phyloP scores from a whole-genome alignment of 306 rosid genomes.

The Trifolium repens region DNA sequence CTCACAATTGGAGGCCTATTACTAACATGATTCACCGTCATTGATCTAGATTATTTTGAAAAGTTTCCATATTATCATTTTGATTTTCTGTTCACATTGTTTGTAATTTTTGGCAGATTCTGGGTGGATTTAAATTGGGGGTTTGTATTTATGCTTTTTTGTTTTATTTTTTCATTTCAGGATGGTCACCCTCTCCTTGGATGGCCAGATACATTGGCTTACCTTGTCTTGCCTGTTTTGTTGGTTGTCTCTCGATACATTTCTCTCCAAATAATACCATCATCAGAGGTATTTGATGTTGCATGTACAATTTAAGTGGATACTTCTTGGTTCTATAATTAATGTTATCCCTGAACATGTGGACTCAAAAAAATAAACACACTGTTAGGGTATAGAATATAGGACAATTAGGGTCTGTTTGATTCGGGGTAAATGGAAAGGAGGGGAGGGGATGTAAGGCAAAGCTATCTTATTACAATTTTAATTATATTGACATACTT shows the following conservation, averaged over 20 bases:
- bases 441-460: no score
- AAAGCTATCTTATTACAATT: no score
- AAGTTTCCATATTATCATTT: conserved; percentile 18
- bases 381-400: no score
- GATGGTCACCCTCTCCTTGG: conserved; percentile 99
- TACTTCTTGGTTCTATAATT: conserved; percentile 28
- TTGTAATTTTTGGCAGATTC: conserved; percentile 14
- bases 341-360: conserved; percentile 16
- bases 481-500: no score
- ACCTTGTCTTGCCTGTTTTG: conserved; percentile 89
- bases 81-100: conserved; percentile 14
- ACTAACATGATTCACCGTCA: not conserved
- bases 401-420: no score
- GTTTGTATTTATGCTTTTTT: conserved; percentile 36
- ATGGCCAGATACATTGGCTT: conserved; percentile 97
- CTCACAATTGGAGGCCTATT: not conserved
- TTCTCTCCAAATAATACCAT: conserved; percentile 95
- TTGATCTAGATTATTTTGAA: not conserved
- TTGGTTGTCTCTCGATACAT: conserved; percentile 85
- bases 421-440: no score
- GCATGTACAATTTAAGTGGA: conserved; percentile 20
- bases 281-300: conserved; percentile 80
- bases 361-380: not conserved
- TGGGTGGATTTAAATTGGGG: not conserved
- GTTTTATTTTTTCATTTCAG: conserved; percentile 50